phyloP scores from a whole-genome alignment of 805 yeast species.

The Komagataella kurtzmanii region DNA sequence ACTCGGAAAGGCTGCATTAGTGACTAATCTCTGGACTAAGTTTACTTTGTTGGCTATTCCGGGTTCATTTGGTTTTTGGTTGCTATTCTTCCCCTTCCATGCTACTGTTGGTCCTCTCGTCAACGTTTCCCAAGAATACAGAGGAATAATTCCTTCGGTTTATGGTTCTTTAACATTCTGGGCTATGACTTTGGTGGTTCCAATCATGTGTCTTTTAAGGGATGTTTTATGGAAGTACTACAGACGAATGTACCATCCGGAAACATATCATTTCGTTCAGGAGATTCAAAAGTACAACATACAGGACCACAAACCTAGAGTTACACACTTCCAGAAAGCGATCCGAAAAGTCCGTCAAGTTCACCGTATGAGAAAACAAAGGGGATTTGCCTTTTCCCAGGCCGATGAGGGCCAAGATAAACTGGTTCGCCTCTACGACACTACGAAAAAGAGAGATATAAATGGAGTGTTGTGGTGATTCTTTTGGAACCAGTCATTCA shows the following conservation, averaged over 20 bases:
- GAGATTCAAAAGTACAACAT: slow-evolving; percentile 93
- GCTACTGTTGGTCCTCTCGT: slow-evolving; percentile 75
- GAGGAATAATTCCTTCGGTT: slow-evolving; percentile 64
- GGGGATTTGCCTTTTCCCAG: slow-evolving; percentile 97
- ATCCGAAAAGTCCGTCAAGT: slow-evolving; percentile 96
- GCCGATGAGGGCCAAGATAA: slow-evolving; percentile 90
- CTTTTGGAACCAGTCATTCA: background rate
- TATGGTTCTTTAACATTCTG: slow-evolving; percentile 75
- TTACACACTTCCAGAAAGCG: slow-evolving; percentile 94
- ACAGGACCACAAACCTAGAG: slow-evolving; percentile 88
- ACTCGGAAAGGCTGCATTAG: slow-evolving; percentile 87
- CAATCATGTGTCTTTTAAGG: slow-evolving; percentile 66
- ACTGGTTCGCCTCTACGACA: slow-evolving; percentile 86
- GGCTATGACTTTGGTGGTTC: slow-evolving; percentile 67
- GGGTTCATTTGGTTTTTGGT: slow-evolving; percentile 80
- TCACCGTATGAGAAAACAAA: slow-evolving; percentile 93
- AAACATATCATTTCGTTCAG: slow-evolving; percentile 88
- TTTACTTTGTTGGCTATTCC: slow-evolving; percentile 88
- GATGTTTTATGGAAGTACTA: slow-evolving; percentile 93
- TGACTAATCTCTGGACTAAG: slow-evolving; percentile 90
- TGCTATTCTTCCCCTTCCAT: slow-evolving; percentile 77
- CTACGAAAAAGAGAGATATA: slow-evolving; percentile 41
- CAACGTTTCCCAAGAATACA: slow-evolving; percentile 70
- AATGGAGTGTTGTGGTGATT: slow-evolving; percentile 1
- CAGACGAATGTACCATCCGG: slow-evolving; percentile 84